These are phyloP conservation scores for Solanum arcanum DNA, from an alignment of 257 asterid species.

Conservation along the genomic window DNA sequence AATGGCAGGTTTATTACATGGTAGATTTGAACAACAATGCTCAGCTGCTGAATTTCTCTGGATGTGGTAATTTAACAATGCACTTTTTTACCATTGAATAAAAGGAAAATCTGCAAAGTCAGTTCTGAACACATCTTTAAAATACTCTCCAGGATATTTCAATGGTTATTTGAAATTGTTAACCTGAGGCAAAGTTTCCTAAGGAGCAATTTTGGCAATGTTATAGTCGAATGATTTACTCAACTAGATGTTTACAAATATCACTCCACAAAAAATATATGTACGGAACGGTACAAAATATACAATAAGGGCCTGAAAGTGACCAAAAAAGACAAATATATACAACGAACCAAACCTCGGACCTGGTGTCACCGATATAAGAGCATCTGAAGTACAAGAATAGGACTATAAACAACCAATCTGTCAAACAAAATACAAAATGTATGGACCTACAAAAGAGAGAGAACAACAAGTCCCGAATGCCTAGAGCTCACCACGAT, in stretches of 20 bases:
- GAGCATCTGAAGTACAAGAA: no score
- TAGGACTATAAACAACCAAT: no score
- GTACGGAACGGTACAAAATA: no score
- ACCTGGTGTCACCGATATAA: no score
- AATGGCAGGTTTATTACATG: conserved; percentile 83
- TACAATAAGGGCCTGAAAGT: no score
- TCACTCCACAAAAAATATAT: not conserved
- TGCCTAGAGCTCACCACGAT: no score
- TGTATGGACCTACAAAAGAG: no score
- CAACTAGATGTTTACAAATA: not conserved
- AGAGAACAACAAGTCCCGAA: no score
- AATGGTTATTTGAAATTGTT: not conserved
- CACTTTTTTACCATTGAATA: not conserved
- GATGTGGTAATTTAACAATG: conserved; percentile 59
- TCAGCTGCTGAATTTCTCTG: conserved; percentile 82
- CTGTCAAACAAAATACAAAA: no score
- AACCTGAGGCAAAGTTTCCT: not conserved
- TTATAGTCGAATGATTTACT: not conserved
- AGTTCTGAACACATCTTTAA: not conserved
- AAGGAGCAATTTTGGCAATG: not conserved
- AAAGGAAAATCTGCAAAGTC: not conserved
- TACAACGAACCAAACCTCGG: no score
- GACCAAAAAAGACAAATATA: no score
- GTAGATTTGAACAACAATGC: conserved; percentile 57
- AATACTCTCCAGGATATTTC: not conserved